Evolutionary conservation across 2,329 filamentous ascomycete genomes (phyloP).

Genomic region (Microsporum canis): DNA sequence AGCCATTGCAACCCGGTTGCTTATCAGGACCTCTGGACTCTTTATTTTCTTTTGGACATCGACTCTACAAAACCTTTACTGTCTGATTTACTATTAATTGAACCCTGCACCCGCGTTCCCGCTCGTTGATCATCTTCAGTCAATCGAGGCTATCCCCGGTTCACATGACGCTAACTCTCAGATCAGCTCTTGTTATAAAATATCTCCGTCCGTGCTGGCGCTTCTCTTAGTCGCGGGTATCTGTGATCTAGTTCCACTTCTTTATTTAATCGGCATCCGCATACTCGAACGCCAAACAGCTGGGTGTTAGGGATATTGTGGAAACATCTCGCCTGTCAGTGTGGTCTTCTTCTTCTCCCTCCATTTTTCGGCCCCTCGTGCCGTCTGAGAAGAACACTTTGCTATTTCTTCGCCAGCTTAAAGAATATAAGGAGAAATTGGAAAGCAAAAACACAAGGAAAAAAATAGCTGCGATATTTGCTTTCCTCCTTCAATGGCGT

Average conservation of each 20-base stretch:
- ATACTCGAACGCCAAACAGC: not conserved
- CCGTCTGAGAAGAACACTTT: not conserved
- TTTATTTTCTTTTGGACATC: not conserved
- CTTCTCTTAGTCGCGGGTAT: conserved; percentile 3
- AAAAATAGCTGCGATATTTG: not conserved
- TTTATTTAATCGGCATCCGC: not conserved
- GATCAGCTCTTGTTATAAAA: conserved; percentile 1
- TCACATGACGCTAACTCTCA: conserved; percentile 1
- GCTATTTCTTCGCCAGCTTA: not conserved
- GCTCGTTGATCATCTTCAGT: conserved; percentile 4
- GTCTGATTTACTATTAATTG: conserved; percentile 3
- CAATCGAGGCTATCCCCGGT: conserved; percentile 2
- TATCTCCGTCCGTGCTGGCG: not conserved
- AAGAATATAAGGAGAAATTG: not conserved
- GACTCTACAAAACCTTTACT: not conserved
- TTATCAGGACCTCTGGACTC: not conserved
- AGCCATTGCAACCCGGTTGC: not conserved
- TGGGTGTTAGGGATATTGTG: not conserved
- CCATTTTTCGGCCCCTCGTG: not conserved
- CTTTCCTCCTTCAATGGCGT: conserved; percentile 1
- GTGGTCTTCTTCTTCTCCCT: conserved; percentile 2
- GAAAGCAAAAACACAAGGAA: not conserved
- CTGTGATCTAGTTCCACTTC: not conserved
- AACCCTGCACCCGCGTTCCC: not conserved
- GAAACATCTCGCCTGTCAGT: conserved; percentile 1